Percentiles rank a stretch among this genome's conserved stretches.
Evolutionary conservation across 306 rosid genomes (phyloP).

Genomic region (Ochetophila trinervis): DNA sequence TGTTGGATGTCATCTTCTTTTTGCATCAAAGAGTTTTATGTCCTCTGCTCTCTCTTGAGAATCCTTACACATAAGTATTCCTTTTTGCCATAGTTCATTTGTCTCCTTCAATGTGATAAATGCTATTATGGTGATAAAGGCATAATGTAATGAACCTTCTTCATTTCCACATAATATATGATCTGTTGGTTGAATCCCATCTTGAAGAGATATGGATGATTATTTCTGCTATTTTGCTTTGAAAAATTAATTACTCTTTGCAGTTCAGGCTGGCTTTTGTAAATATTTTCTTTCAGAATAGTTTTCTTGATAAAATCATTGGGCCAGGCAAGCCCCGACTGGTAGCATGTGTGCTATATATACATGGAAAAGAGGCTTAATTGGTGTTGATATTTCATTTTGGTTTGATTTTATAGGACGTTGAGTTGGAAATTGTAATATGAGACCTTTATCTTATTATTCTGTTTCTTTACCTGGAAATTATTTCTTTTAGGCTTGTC

Average conservation of each 20-base stretch:
- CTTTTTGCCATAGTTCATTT: too few relatives aligned
- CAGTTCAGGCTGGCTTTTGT: not conserved
- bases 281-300: not conserved
- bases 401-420: not conserved
- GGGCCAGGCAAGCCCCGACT: not conserved
- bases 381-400: not conserved
- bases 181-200: too few relatives aligned
- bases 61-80: too few relatives aligned
- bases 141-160: not conserved
- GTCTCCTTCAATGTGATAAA: too few relatives aligned
- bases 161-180: too few relatives aligned
- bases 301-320: not conserved
- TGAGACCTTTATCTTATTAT: not conserved
- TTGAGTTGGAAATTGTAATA: slow-evolving; percentile 3
- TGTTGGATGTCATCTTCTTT: not conserved
- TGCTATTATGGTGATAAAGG: not conserved
- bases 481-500: slow-evolving; percentile 48
- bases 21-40: not conserved
- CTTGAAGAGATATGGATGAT: not conserved
- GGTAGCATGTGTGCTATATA: not conserved
- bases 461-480: slow-evolving; percentile 15
- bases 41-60: too few relatives aligned
- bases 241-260: not conserved
- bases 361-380: not conserved
- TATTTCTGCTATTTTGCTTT: not conserved